Evolutionary conservation across 345 rosid genomes (phyloP).

Genomic region (Corchorus capsularis): DNA sequence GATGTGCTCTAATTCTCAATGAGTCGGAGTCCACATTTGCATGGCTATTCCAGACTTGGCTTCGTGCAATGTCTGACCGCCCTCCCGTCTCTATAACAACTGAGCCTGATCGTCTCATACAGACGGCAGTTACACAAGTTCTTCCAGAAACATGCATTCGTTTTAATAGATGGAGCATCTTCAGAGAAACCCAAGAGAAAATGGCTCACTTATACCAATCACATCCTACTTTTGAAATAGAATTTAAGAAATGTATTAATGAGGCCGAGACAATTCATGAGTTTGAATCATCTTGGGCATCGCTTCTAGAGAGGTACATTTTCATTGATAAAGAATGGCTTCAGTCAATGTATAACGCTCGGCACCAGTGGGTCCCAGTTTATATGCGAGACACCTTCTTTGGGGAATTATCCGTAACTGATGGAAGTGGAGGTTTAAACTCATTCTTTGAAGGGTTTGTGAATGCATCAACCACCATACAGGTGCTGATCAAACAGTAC

Average conservation of each 20-base stretch:
- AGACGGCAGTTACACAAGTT: conserved; percentile 52
- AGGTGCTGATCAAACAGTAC: conserved; percentile 47
- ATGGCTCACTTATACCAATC: conserved; percentile 39
- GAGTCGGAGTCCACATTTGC: conserved; percentile 54
- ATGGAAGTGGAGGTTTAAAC: conserved; percentile 49
- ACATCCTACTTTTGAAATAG: conserved; percentile 47
- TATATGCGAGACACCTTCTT: conserved; percentile 62
- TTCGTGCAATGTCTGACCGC: conserved; percentile 48
- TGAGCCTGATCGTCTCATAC: conserved; percentile 51
- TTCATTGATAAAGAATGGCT: conserved; percentile 63
- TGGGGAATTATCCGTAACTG: conserved; percentile 57
- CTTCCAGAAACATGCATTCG: conserved; percentile 58
- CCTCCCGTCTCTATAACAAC: conserved; percentile 60
- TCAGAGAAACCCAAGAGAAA: conserved; percentile 48
- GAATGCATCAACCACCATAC: conserved; percentile 56
- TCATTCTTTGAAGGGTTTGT: conserved; percentile 68
- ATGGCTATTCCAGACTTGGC: conserved; percentile 67
- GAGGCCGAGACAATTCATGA: conserved; percentile 37
- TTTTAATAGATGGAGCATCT: conserved; percentile 57
- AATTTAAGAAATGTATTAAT: conserved; percentile 42
- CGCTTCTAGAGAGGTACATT: conserved; percentile 43
- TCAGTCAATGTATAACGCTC: conserved; percentile 48
- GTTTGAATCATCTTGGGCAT: conserved; percentile 43
- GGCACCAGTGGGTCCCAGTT: conserved; percentile 67
- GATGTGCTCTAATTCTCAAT: conserved; percentile 56